A percentile compares a stretch with the other conserved stretches of the same genome.
phyloP scores from a whole-genome alignment of 345 rosid species.

The Triadica sebifera region DNA sequence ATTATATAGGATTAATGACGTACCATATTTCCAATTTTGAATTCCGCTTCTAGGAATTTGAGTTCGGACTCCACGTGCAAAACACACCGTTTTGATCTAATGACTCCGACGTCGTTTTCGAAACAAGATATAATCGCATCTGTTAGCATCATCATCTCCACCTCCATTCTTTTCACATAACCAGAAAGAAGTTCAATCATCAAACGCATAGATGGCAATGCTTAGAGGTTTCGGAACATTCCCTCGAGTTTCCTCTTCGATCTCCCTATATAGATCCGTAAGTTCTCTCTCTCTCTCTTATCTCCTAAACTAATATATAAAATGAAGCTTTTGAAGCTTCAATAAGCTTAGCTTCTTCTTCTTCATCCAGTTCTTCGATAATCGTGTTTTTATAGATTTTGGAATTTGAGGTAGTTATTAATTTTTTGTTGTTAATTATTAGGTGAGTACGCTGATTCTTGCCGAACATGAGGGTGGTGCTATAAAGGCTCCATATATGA shows the following conservation, averaged over 20 bases:
- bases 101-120: constrained; percentile 8
- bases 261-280: constrained; percentile 38
- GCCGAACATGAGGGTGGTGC: constrained; percentile 80
- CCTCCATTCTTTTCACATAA: background rate
- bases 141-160: background rate
- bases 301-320: background rate
- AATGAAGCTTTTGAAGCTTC: background rate
- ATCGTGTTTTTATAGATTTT: background rate
- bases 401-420: background rate
- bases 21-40: too few relatives aligned
- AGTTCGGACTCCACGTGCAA: background rate
- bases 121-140: background rate
- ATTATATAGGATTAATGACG: too few relatives aligned
- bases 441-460: constrained; percentile 75
- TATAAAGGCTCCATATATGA: constrained; percentile 57
- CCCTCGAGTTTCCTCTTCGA: constrained; percentile 15
- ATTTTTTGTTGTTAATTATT: background rate
- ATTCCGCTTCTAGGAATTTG: too few relatives aligned
- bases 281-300: background rate
- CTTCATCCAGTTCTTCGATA: background rate
- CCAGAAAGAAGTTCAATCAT: background rate
- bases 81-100: background rate
- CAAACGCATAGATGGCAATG: constrained; percentile 9
- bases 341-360: background rate
- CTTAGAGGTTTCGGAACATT: constrained; percentile 10